A percentile compares a stretch with the other conserved stretches of the same genome.
These are phyloP conservation scores for Pyrus betulifolia DNA, from an alignment of 306 rosid species.

Conservation along the genomic window DNA sequence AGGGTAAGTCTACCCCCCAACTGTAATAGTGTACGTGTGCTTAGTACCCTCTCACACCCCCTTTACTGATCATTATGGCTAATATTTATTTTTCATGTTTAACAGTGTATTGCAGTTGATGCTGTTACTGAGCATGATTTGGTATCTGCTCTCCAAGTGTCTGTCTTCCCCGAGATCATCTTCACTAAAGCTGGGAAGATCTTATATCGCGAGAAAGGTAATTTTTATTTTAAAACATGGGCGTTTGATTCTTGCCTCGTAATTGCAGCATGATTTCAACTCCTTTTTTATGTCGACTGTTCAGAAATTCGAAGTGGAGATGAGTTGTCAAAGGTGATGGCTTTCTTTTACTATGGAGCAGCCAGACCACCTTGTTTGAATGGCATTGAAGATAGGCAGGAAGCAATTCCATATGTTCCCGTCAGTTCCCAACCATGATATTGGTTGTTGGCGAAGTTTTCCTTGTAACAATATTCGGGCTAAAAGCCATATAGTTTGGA, in stretches of 20 bases:
- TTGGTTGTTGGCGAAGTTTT: neutral
- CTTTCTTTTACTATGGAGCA: slow-evolving; percentile 78
- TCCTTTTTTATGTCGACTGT: slow-evolving; percentile 11
- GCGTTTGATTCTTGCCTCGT: neutral
- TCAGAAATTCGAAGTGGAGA: slow-evolving; percentile 68
- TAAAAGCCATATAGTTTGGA: neutral
- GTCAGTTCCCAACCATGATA: slow-evolving; percentile 21
- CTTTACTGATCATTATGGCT: neutral
- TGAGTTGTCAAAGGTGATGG: slow-evolving; percentile 84
- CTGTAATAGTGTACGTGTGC: neutral
- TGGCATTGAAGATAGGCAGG: slow-evolving; percentile 32
- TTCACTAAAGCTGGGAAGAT: slow-evolving; percentile 86
- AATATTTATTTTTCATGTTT: neutral
- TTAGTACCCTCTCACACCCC: neutral
- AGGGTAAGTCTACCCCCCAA: slow-evolving; percentile 43
- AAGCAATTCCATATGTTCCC: slow-evolving; percentile 54
- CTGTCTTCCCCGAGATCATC: slow-evolving; percentile 71
- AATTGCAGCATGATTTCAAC: neutral
- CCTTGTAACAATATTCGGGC: neutral
- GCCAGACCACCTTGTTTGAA: slow-evolving; percentile 64
- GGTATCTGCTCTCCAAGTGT: slow-evolving; percentile 61
- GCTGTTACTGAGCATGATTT: slow-evolving; percentile 74
- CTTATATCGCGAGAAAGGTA: slow-evolving; percentile 78
- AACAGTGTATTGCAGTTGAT: slow-evolving; percentile 79
- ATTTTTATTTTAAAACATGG: neutral